Evolutionary conservation across 2,329 filamentous ascomycete genomes (phyloP).

Genomic region (Fusarium neocosmosporiellum): DNA sequence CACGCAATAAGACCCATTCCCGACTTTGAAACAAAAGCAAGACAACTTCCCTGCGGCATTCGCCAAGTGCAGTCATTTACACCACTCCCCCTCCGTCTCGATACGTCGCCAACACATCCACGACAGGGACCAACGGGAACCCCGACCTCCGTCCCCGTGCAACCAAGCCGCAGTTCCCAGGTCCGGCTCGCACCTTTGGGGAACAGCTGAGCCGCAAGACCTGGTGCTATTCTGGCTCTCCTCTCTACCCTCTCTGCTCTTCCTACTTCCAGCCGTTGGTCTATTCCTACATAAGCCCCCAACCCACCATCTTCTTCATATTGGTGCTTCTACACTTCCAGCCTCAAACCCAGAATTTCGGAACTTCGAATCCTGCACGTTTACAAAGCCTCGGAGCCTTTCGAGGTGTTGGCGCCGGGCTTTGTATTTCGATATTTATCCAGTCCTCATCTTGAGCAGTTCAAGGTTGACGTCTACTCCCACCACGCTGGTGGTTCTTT

Average conservation of each 20-base stretch:
- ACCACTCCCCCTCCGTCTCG: conserved; percentile 25
- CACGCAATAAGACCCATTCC: conserved; percentile 14
- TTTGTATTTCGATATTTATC: background rate
- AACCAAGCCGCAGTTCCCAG: conserved; percentile 31
- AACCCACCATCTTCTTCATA: conserved; percentile 32
- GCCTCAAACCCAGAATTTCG: conserved; percentile 12
- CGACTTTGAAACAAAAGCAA: conserved; percentile 26
- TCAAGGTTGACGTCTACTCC: background rate
- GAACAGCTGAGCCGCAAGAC: conserved; percentile 42
- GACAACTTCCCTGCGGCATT: conserved; percentile 10
- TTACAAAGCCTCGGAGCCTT: conserved; percentile 18
- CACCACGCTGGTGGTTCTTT: background rate
- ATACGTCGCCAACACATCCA: conserved; percentile 37
- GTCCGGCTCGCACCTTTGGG: conserved; percentile 24
- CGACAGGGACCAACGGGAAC: conserved; percentile 32
- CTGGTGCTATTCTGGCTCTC: conserved; percentile 19
- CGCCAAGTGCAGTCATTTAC: conserved; percentile 18
- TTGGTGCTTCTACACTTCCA: conserved; percentile 22
- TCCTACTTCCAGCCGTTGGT: conserved; percentile 5
- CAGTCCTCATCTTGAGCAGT: background rate
- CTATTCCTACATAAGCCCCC: conserved; percentile 43
- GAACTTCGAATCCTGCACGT: conserved; percentile 17
- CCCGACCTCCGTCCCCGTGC: conserved; percentile 36
- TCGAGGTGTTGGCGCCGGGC: background rate
- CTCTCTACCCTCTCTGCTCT: conserved; percentile 11